Percentiles rank a stretch among this genome's conserved stretches.
Conservation (phyloP, 257 asterid species). For the Nicotiana paniculata region DNA sequence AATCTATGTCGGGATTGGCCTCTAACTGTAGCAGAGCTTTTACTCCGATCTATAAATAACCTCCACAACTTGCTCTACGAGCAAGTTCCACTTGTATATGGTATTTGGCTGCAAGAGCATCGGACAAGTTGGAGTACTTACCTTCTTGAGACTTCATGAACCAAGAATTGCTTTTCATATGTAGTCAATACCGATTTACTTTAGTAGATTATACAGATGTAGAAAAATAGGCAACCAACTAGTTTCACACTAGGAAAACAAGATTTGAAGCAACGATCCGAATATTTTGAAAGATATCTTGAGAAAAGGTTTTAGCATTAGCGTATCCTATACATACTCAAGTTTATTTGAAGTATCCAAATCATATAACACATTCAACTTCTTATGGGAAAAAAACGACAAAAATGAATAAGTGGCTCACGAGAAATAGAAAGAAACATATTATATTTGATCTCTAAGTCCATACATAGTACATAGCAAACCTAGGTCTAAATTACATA, state of each 20-base stretch:
- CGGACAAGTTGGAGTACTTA: background rate
- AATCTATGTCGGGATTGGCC: too few species aligned
- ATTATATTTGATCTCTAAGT: conserved; percentile 6
- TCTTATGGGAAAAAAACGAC: background rate
- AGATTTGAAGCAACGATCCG: background rate
- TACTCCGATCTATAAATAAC: too few species aligned
- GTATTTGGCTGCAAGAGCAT: background rate
- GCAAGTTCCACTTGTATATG: background rate
- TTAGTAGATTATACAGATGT: background rate
- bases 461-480: background rate
- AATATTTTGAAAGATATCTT: background rate
- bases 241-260: background rate
- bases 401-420: background rate
- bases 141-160: background rate
- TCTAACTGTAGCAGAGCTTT: too few species aligned
- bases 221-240: background rate
- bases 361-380: background rate
- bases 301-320: background rate
- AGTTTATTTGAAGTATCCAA: background rate
- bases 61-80: background rate
- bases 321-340: background rate
- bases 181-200: background rate
- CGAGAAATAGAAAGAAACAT: background rate
- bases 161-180: background rate
- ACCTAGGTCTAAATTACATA: conserved; percentile 41